Evolutionary conservation across 176 grass and related monocot genomes (phyloP).

Genomic region (Panicum miliaceum): DNA sequence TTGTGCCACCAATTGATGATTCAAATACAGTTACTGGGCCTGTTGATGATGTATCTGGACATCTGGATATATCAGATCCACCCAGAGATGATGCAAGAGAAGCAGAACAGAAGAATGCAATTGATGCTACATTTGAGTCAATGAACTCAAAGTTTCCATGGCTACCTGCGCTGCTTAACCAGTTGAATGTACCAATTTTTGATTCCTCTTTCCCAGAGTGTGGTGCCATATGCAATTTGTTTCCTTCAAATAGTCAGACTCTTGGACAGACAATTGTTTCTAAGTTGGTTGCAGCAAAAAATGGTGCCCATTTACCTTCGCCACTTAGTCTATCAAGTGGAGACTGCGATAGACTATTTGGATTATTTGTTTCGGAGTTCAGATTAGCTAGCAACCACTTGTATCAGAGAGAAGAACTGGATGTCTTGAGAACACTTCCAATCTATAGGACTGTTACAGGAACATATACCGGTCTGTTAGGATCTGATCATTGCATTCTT

Average conservation of each 20-base stretch:
- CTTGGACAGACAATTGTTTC: conserved; percentile 72
- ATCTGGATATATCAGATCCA: conserved; percentile 10
- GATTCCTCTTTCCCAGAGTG: conserved; percentile 80
- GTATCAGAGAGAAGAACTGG: conserved; percentile 83
- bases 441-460: conserved; percentile 88
- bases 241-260: conserved; percentile 55
- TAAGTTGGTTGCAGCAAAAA: conserved; percentile 75
- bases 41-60: conserved; percentile 38
- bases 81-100: conserved; percentile 38
- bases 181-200: conserved; percentile 84
- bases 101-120: conserved; percentile 48
- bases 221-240: conserved; percentile 59
- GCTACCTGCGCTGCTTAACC: conserved; percentile 79
- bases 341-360: conserved; percentile 73
- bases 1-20: conserved; percentile 68
- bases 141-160: conserved; percentile 79
- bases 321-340: conserved; percentile 67
- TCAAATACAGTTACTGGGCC: conserved; percentile 47
- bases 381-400: conserved; percentile 50
- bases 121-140: conserved; percentile 64
- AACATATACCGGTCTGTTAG: conserved; percentile 73
- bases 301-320: conserved; percentile 63
- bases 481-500: conserved; percentile 75
- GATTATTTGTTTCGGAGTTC: conserved; percentile 81
- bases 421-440: conserved; percentile 84